Evolutionary conservation across 2,329 filamentous ascomycete species (phyloP).

Genomic region (Cladophialophora chaetospira): DNA sequence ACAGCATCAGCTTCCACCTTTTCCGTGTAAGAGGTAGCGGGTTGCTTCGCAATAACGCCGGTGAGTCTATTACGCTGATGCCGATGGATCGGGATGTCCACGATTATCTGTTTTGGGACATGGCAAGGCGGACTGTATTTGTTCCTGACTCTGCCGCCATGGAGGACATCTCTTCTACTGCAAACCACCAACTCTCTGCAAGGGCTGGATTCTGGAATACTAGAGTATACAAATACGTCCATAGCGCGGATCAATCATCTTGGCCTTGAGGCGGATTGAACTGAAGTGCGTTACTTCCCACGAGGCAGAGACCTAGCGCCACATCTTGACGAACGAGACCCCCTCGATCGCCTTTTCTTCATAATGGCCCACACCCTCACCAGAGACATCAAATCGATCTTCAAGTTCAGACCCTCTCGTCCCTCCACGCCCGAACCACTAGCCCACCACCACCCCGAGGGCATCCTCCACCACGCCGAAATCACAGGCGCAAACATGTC

Average conservation of each 20-base stretch:
- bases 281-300: background rate
- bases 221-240: no score
- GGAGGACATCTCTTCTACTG: background rate
- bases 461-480: background rate
- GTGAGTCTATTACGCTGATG: constrained; percentile 5
- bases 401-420: background rate
- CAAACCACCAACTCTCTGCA: background rate
- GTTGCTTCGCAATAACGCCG: background rate
- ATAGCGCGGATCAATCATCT: no score
- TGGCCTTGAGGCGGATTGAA: background rate
- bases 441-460: background rate
- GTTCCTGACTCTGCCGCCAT: background rate
- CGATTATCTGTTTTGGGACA: background rate
- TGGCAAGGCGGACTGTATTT: background rate
- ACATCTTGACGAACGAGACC: background rate
- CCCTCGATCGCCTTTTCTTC: background rate
- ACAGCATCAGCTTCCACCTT: background rate
- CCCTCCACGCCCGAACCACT: background rate
- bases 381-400: constrained; percentile 4
- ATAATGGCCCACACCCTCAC: background rate
- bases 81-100: background rate
- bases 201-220: no score
- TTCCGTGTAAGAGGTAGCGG: background rate
- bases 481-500: background rate
- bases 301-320: background rate